Evolutionary conservation across 805 yeast genomes (phyloP).

Genomic region (Yarrowia porcina): DNA sequence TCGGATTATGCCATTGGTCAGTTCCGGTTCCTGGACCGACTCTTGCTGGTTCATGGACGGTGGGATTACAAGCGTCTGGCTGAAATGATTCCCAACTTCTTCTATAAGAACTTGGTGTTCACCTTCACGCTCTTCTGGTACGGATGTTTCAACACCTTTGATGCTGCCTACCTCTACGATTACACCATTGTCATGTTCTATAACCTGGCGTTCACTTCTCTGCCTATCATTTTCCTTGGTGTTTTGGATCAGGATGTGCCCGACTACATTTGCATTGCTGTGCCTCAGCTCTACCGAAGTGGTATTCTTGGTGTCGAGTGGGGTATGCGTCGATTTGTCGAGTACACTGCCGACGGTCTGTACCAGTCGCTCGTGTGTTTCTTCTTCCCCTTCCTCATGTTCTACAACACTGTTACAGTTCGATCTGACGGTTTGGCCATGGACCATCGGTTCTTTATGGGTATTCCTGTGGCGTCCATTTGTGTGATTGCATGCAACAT

Average conservation of each 20-base stretch:
- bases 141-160: slow-evolving; percentile 66
- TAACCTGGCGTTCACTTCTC: slow-evolving; percentile 78
- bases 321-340: slow-evolving; percentile 56
- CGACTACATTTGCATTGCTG: slow-evolving; percentile 60
- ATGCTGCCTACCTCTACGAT: slow-evolving; percentile 74
- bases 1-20: slow-evolving; percentile 83
- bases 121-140: slow-evolving; percentile 77
- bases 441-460: slow-evolving; percentile 70
- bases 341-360: slow-evolving; percentile 69
- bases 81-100: slow-evolving; percentile 78
- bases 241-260: slow-evolving; percentile 75
- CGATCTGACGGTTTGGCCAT: slow-evolving; percentile 49
- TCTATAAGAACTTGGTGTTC: slow-evolving; percentile 72
- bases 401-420: slow-evolving; percentile 45
- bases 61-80: slow-evolving; percentile 76
- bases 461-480: slow-evolving; percentile 57
- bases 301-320: slow-evolving; percentile 69
- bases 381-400: slow-evolving; percentile 66
- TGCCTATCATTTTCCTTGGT: slow-evolving; percentile 73
- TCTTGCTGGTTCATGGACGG: slow-evolving; percentile 73
- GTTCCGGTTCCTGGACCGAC: slow-evolving; percentile 62
- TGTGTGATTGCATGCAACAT: slow-evolving; percentile 63
- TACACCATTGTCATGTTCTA: slow-evolving; percentile 75
- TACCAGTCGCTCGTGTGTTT: slow-evolving; percentile 68
- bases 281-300: slow-evolving; percentile 66